Base-by-base conservation (phyloP, 139 green algal genomes). In the Micractinium sp. region DNA sequence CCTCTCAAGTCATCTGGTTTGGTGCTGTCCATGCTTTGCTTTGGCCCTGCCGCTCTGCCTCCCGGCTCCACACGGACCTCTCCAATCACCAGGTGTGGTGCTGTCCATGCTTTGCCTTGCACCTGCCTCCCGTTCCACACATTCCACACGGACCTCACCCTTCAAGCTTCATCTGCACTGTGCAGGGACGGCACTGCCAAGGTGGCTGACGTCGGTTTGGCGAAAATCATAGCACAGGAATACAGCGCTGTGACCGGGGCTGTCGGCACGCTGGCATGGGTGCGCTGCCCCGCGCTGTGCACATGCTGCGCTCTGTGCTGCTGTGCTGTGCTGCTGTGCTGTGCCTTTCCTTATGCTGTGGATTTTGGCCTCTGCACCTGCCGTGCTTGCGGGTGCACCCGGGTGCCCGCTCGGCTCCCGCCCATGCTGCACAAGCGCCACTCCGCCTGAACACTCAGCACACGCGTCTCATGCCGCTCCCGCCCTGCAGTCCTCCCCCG, bases 141-240 rank as follows among this genome's bases (percentile, higher is more conserved):
- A 60, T 63, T 56, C 60, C 61, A 29, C 9, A 71, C 3, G 33
- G 27, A 53, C 7, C 81, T 29, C 19, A 27, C 31, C 41, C n/a
- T 16, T 3, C 35, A 71, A 25, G 63, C 18, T 25, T 12, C 63
- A 5, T 12, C 63, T 12, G 18, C 63, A 31, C 63, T 23, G 0
- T 31, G 56, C 75, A 89, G 89, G 18, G 91, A 92, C n/a, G 85
- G 87, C 35, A 90, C 85, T 22, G 91, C 91, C 71, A 93, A 93
- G 80, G 90, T 93, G 67, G 91, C 89, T 5, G 91, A 93, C 74
- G 91, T 94, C 9, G 91, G 91, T 27, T 29, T 94, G 53, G 85
- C 89, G 36, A 91, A 90, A 81, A 93, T 93, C 81, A 83, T 93
- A 25, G 85, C 53, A 31, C 77, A 80, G 36, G 86, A 90, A 29